Evolutionary conservation across 495 filamentous ascomycete genomes (phyloP), one percentile per base, ranked within the genome.

Genomic region (Aspergillus sclerotioniger): DNA sequence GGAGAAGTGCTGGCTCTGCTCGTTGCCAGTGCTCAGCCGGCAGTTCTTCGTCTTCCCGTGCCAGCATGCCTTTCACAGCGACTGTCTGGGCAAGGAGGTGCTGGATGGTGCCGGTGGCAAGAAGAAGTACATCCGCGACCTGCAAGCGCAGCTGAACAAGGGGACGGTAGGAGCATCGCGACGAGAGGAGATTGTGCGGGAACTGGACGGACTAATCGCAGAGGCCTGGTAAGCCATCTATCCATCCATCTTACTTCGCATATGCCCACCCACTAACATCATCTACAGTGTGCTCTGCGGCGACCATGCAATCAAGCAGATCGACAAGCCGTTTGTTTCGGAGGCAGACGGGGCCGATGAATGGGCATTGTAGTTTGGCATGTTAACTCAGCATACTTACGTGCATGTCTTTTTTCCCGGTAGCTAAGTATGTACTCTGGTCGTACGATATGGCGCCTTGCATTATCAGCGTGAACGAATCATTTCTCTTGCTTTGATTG

Each of bases 41-140:
- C 90, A 96, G 68, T 98, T 98, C 74, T 98, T 96, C 59, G 94
- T 98, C 10, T 98, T 98, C 67, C 92, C 94, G 0, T 98, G 94
- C 70, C 94, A 97, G 76, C 94, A 98, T 72, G 91, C 91, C 17
- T 98, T 97, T 63, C 94, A 98, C 68, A 90, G 88, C 58, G 94
- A 98, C 64, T 98, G 95, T 68, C 70, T 98, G 17, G 92, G 88
- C 0, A 84, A 81, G 62, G 87, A 89, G 62, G 91, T 98, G 0
- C 76, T 96, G 46, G 90, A 92, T 59, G 77, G 78, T 13, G 84
- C 84, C 0, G 79, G 88, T 25, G 88, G 83, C 21, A 93, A 88
- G 78, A 86, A 84, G 33, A 84, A 84, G 71, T 80, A 90, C 64
- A 96, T 98, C 51, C 81, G 82, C 37, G 94, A 97, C 72, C 75